phyloP scores from a whole-genome alignment of 179 eudicot species.

The Gypsophila paniculata region DNA sequence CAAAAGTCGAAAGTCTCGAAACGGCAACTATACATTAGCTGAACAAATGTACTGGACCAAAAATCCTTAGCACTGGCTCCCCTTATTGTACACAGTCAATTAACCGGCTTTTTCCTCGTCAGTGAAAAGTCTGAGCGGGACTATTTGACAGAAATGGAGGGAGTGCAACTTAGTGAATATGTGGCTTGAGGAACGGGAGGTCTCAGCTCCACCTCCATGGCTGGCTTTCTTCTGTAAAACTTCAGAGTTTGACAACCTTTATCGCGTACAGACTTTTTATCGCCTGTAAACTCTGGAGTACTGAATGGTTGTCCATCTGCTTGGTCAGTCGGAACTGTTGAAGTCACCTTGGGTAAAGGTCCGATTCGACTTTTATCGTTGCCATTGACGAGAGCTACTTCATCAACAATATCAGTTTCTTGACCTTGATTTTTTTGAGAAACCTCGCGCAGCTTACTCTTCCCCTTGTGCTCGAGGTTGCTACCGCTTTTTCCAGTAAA shows the following conservation, averaged over 20 bases:
- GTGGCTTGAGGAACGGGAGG: slow-evolving; percentile 21
- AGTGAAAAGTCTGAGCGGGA: background rate
- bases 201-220: slow-evolving; percentile 21
- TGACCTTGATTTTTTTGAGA: slow-evolving; percentile 42
- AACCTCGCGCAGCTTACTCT: slow-evolving; percentile 41
- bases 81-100: background rate
- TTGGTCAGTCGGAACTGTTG: too few relatives aligned
- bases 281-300: slow-evolving; percentile 6
- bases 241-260: slow-evolving; percentile 25
- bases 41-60: background rate
- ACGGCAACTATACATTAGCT: slow-evolving; percentile 15
- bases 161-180: slow-evolving; percentile 33
- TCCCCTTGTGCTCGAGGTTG: slow-evolving; percentile 33
- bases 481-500: slow-evolving; percentile 20
- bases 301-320: background rate
- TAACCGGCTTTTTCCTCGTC: background rate
- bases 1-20: background rate
- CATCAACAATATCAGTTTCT: slow-evolving; percentile 33
- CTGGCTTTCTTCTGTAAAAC: slow-evolving; percentile 44
- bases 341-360: slow-evolving; percentile 27
- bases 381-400: slow-evolving; percentile 26
- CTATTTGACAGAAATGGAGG: too few relatives aligned
- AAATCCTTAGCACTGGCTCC: background rate
- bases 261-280: slow-evolving; percentile 20
- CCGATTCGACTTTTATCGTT: slow-evolving; percentile 19